A percentile compares a stretch with the other conserved stretches of the same genome.
Evolutionary conservation across 441 rosid species (phyloP).

Genomic region (Populus hybrid): DNA sequence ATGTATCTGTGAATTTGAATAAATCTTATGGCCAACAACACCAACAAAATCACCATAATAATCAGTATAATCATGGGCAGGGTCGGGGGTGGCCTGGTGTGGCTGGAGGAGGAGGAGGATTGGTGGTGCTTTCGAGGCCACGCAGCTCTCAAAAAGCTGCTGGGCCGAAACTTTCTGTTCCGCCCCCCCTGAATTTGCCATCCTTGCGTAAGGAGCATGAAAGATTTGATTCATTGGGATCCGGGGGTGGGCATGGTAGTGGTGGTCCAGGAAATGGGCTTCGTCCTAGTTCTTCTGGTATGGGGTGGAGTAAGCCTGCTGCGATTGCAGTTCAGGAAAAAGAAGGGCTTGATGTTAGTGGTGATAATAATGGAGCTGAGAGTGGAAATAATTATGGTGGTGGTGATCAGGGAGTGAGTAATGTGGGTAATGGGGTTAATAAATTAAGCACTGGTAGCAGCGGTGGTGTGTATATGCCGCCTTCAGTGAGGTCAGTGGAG

Average conservation of each 20-base stretch:
- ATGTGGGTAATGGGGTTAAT: constrained; percentile 43
- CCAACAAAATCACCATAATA: constrained; percentile 37
- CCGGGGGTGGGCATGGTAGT: constrained; percentile 54
- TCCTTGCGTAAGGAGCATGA: constrained; percentile 89
- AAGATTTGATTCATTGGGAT: constrained; percentile 68
- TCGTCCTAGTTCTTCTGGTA: constrained; percentile 74
- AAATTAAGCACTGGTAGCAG: constrained; percentile 33
- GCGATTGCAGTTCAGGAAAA: constrained; percentile 53
- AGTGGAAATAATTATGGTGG: constrained; percentile 16
- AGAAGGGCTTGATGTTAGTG: constrained; percentile 32
- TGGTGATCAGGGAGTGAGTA: constrained; percentile 37
- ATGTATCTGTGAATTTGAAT: constrained; percentile 76
- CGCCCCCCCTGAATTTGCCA: constrained; percentile 99
- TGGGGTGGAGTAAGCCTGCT: constrained; percentile 88
- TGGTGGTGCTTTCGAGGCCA: constrained; percentile 90
- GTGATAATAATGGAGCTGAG: constrained; percentile 21
- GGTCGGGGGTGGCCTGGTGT: constrained; percentile 44
- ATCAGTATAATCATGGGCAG: constrained; percentile 37
- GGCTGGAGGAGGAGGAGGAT: constrained; percentile 58
- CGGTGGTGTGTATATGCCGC: constrained; percentile 47
- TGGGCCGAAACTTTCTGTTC: constrained; percentile 93
- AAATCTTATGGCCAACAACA: constrained; percentile 84
- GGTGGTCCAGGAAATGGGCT: constrained; percentile 72
- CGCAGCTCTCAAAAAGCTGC: constrained; percentile 82
- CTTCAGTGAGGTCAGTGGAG: constrained; percentile 41